Evolutionary conservation across 2,329 filamentous ascomycete species (phyloP), one percentile per base, ranked within the genome.

Genomic region (Acephala macrosclerotiorum): DNA sequence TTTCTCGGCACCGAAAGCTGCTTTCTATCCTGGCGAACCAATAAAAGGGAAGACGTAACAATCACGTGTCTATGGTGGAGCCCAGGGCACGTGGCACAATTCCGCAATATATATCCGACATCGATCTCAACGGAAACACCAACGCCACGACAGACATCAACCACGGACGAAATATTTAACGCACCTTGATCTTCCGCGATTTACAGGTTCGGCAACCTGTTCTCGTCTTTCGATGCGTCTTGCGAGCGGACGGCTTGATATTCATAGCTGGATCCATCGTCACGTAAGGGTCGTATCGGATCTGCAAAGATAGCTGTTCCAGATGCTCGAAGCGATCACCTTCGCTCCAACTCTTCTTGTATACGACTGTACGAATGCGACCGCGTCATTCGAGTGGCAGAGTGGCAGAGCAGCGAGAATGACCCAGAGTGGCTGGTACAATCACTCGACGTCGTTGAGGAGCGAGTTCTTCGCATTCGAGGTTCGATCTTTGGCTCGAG

Each of bases 141-240:
- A 20, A n/a, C 45, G n/a, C 45, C 9, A 49, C 45, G 45, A 49
- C 45, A 2, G 45, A 9, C 11, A 33, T 14, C 9, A 29, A 14
- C 22, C 29, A 29, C 11, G 9, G 36, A 38, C 25, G 14, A 18
- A 47, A 12, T n/a, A 4, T 51, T 51, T 1, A 38, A 60, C 59
- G n/a, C 25, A 79, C 79, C 76, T 81, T 81, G 58, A 81, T 79
- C 70, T 81, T 81, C 36, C 79, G 75, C 9, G 71, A 62, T 64
- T 81, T 81, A 66, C 79, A 81, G 0, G 73, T 77, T 33, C 73
- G 65, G 65, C 79, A 81, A 1, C 79, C 79, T 0, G 77, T 80
- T 57, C 78, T 74, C 40, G 77, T 78, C 72, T 80, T 80, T 14
- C 73, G 70, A 64, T 74, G 73, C 1, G 70, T 68, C 63, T 71